Conservation (phyloP, 768 basidiomycete genomes). For the Krasilnikovozyma curviuscula region DNA sequence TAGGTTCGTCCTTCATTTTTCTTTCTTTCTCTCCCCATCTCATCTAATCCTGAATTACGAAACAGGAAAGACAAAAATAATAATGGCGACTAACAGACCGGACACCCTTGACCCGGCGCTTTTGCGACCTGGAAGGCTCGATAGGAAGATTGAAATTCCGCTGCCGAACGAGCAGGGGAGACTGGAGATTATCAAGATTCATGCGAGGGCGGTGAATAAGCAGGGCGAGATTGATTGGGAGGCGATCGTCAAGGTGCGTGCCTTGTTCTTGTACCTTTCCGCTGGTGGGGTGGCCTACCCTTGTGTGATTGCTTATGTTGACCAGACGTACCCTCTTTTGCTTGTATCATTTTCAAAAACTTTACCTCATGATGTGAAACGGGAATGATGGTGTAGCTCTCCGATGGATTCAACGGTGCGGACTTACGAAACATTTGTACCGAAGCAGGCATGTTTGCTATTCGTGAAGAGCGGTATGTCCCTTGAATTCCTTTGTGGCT, state of each 20-base stretch:
- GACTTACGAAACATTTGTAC: constrained; percentile 67
- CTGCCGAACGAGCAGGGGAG: constrained; percentile 93
- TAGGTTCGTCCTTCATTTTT: too few species aligned
- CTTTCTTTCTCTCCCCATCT: too few species aligned
- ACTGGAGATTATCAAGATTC: constrained; percentile 92
- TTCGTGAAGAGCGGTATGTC: constrained; percentile 71
- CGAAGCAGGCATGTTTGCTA: constrained; percentile 76
- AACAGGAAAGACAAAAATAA: constrained; percentile 85
- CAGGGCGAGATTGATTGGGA: constrained; percentile 90
- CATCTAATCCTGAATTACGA: too few species aligned
- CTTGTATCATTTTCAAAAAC: not conserved
- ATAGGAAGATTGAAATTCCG: constrained; percentile 94
- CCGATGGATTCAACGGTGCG: constrained; percentile 87
- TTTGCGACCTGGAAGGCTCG: constrained; percentile 82
- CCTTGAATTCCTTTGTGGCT: not conserved
- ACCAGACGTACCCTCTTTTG: constrained; percentile 2
- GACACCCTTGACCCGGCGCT: constrained; percentile 95
- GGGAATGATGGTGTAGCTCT: constrained; percentile 35
- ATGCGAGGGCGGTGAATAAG: constrained; percentile 84
- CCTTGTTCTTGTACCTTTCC: constrained; percentile 1
- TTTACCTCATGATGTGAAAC: constrained; percentile 9
- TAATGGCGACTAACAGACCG: constrained; percentile 99
- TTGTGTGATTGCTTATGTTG: not conserved
- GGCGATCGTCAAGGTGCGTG: constrained; percentile 73
- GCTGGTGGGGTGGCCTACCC: too few species aligned